Percentiles rank a stretch among this genome's conserved stretches.
Conservation (phyloP, 139 green algal genomes). For the Coelastrella sp. region DNA sequence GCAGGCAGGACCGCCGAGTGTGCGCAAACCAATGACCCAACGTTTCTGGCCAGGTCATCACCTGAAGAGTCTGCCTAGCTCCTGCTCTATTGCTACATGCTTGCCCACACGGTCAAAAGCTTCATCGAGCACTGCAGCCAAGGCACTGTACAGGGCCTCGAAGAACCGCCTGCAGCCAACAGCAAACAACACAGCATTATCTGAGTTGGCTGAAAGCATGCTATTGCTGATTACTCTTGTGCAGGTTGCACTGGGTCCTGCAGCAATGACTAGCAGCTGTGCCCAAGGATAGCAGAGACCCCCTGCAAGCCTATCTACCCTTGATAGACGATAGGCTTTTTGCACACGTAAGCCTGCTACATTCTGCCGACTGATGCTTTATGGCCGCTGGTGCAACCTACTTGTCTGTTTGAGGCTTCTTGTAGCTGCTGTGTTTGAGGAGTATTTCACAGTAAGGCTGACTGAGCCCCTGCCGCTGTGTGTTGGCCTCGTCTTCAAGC, state of each 20-base stretch:
- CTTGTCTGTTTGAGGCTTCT: constrained; percentile 51
- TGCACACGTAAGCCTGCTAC: not conserved
- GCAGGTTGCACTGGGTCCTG: too few species aligned
- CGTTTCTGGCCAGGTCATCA: not conserved
- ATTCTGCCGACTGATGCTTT: too few species aligned
- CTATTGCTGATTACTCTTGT: too few species aligned
- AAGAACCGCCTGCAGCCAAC: constrained; percentile 55
- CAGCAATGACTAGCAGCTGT: not conserved
- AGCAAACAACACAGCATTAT: not conserved
- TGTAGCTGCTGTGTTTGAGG: constrained; percentile 52
- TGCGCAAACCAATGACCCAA: not conserved
- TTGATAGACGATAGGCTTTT: not conserved
- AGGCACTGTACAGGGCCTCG: constrained; percentile 56
- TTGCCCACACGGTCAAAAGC: constrained; percentile 50
- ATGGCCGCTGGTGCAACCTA: not conserved
- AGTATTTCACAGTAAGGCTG: constrained; percentile 41
- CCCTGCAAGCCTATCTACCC: not conserved
- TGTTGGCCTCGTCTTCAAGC: constrained; percentile 54
- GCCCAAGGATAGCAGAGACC: not conserved
- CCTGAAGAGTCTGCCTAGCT: constrained; percentile 52
- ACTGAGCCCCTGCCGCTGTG: constrained; percentile 3
- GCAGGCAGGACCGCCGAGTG: too few species aligned
- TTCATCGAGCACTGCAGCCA: constrained; percentile 46
- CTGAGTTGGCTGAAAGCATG: too few species aligned
- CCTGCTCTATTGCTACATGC: constrained; percentile 35